phyloP scores from a whole-genome alignment of 768 basidiomycete genomes.

The Kwoniella bestiolae region DNA sequence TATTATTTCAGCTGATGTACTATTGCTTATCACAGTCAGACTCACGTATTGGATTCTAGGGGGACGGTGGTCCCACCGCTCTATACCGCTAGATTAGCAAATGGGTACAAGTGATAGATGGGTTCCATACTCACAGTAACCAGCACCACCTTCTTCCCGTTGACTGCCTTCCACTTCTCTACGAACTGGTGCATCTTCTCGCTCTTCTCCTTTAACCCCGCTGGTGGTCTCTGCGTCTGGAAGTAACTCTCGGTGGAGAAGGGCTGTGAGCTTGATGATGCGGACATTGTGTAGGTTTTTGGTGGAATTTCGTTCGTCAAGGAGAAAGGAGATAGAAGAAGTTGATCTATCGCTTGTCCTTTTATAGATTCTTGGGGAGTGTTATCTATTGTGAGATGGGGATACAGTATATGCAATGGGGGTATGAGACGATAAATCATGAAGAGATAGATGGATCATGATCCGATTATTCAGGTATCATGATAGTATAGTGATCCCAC shows the following conservation, averaged over 20 bases:
- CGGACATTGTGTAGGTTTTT: constrained; percentile 2
- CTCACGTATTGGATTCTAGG: constrained; percentile 98
- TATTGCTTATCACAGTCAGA: too few species aligned
- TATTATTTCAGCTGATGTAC: constrained; percentile 36
- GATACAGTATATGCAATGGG: neutral
- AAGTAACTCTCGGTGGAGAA: constrained; percentile 93
- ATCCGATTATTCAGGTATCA: neutral
- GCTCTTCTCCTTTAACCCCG: constrained; percentile 71
- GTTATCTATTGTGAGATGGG: neutral
- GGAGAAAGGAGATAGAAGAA: too few species aligned
- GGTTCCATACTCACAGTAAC: constrained; percentile 85
- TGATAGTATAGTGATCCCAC: neutral
- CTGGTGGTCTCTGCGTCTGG: constrained; percentile 78
- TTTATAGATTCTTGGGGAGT: too few species aligned
- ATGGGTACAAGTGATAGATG: too few species aligned
- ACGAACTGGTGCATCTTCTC: constrained; percentile 71
- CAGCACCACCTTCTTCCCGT: constrained; percentile 79
- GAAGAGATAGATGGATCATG: neutral
- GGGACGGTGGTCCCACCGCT: constrained; percentile 98
- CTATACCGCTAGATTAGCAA: constrained; percentile 59
- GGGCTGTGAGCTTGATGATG: constrained; percentile 14
- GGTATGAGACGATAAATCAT: too few species aligned
- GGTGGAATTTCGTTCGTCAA: neutral
- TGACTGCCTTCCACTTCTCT: constrained; percentile 64
- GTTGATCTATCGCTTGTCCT: too few species aligned